These are phyloP conservation scores for Botryotinia calthae DNA, from an alignment of 2,329 filamentous ascomycete species.

Conservation along the genomic window DNA sequence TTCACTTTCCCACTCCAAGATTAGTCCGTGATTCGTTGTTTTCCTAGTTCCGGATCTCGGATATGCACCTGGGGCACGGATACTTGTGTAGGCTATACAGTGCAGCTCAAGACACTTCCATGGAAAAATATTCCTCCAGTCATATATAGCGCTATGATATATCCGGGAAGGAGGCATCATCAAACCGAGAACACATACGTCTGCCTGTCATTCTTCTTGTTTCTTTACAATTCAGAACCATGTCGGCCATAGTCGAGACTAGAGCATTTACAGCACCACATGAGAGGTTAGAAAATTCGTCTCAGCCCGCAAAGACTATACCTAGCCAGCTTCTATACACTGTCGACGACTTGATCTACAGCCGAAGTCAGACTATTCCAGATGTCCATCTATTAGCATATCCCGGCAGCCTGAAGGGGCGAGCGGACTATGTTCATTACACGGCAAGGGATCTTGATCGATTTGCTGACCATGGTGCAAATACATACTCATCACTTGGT, in stretches of 20 bases:
- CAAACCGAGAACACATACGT: background rate
- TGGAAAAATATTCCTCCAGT: conserved; percentile 9
- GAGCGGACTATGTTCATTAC: conserved; percentile 34
- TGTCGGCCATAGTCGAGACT: conserved; percentile 7
- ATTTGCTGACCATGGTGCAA: conserved; percentile 34
- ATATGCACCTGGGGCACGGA: conserved; percentile 14
- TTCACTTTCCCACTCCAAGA: background rate
- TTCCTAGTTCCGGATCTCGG: conserved; percentile 19
- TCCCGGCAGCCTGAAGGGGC: conserved; percentile 27
- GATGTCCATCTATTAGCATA: conserved; percentile 34
- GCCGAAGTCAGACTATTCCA: conserved; percentile 28
- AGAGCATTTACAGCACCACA: conserved; percentile 5
- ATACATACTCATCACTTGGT: conserved; percentile 28
- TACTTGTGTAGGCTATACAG: background rate
- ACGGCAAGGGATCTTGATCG: conserved; percentile 36
- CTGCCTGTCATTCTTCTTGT: background rate
- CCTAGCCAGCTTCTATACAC: conserved; percentile 20
- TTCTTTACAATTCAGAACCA: background rate
- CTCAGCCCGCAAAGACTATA: background rate
- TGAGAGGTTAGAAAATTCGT: background rate
- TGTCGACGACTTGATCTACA: conserved; percentile 33
- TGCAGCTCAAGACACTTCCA: background rate
- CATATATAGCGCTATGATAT: conserved; percentile 6
- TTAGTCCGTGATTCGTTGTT: background rate
- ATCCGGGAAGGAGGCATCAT: background rate